Base-by-base conservation (phyloP, 352 stramenopile species). In the Globisporangium megalacanthum region DNA sequence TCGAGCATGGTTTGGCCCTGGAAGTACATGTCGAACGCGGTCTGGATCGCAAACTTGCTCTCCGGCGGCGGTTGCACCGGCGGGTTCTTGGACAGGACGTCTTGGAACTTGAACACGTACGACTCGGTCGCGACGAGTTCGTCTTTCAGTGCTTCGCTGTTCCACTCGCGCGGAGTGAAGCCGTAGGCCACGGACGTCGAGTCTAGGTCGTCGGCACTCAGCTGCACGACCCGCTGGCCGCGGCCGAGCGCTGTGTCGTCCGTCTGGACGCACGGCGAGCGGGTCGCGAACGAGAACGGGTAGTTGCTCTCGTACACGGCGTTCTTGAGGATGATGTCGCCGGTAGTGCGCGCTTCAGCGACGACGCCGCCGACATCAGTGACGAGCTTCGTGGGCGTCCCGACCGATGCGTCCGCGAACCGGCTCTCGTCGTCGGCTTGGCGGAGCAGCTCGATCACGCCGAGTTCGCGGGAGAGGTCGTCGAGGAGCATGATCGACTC, bases 151-250 rank as follows among this genome's bases (percentile, higher is more conserved):
- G 64, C 54, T 29, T 84, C 74, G 9, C 62, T 61, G 52, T 84
- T 81, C 74, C 74, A 84, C 13, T 81, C 72, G n/a, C 69, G 62
- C 3, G 68, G 60, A 11, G 66, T 56, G 44, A 84, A 84, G n/a
- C 74, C 74, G 50, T 79, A 84, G 14, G 75, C 58, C 4, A 66
- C 67, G 0, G 69, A 67, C 15, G 72, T 81, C 5, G 64, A 56
- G 46, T 69, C 67, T 13, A 84, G 41, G 33, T 81, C 68, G 54
- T 81, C 62, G 22, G 72, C 64, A 19, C 75, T 78, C 19, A 84
- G 60, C 4, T 61, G 64, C 0, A 77, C 50, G 4, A 56, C 25
- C 20, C 64, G 62, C 49, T 66, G n/a, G 1, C 65, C 66, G n/a
- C 53, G 39, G 20, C 8, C 31, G 31, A 50, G 17, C 4, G n/a